Conservation (phyloP, 768 basidiomycete genomes). For the Boletus barrowsii region DNA sequence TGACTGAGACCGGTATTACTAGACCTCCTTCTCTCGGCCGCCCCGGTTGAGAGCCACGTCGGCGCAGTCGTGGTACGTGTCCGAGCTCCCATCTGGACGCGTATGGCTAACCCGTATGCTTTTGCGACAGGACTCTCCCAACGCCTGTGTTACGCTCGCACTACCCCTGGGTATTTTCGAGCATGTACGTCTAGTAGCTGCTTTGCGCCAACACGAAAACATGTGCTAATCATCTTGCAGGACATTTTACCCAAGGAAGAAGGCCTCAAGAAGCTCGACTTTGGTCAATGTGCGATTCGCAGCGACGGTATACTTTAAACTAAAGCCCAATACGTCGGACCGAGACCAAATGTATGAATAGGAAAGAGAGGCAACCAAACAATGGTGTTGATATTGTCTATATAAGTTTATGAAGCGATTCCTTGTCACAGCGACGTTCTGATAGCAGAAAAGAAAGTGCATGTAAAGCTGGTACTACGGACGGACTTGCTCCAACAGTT, state of each 20-base stretch:
- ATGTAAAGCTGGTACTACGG: background rate
- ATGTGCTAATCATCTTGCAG: conserved; percentile 37
- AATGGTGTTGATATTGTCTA: background rate
- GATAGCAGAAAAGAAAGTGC: background rate
- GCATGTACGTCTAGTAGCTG: conserved; percentile 40
- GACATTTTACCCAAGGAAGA: conserved; percentile 66
- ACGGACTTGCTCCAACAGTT: conserved; percentile 9
- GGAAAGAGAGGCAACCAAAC: background rate
- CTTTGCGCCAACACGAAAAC: background rate
- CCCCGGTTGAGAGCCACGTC: conserved; percentile 67
- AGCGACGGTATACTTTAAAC: conserved; percentile 45
- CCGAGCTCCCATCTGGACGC: background rate
- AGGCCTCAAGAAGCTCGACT: conserved; percentile 55
- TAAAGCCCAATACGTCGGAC: background rate
- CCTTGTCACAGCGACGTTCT: background rate
- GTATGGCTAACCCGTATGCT: background rate
- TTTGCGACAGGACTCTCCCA: conserved; percentile 59
- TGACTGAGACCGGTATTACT: background rate
- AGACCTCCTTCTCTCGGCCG: conserved; percentile 68
- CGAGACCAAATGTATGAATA: background rate
- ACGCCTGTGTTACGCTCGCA: conserved; percentile 72
- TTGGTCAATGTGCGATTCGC: conserved; percentile 65
- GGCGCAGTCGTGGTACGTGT: conserved; percentile 62
- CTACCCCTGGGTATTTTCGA: conserved; percentile 80
- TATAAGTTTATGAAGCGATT: too few relatives aligned